Base-by-base conservation (phyloP, 169 alveolate species). In the Eimeria tenella region DNA sequence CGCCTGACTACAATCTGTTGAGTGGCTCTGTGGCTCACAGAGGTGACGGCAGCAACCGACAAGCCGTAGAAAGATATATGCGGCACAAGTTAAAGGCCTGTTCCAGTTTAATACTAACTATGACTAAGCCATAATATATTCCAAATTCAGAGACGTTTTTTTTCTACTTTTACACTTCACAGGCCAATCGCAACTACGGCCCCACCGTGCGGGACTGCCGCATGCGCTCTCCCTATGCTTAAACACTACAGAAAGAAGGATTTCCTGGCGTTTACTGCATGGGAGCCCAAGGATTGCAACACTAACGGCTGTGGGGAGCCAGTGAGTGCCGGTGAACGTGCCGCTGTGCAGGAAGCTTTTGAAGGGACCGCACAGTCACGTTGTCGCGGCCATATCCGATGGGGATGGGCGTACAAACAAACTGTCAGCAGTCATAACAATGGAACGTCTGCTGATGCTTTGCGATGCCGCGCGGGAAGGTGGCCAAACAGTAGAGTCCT, bases 371-470 rank as follows among this genome's bases (percentile, higher is more conserved):
- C 60, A 7, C 4, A 31, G 5, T 19, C 23, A 13, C 5, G 52
- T 25, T 7, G 42, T 74, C 84, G 13, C 7, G 25, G n/a, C 42
- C 42, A 31, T 31, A 31, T 31, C 42, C 42, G 42, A 31, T 31
- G 42, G 42, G 42, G 42, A 31, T 31, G 42, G 42, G 42, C 42
- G 42, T 31, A 31, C 42, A 31, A 31, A 31, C 42, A 1, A 31
- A 31, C 42, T 31, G 42, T 31, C 42, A 31, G 42, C 42, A 31
- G 42, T 31, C 50, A 50, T 68, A 13, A 74, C 58, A 19, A 79
- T 79, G 88, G 19, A 79, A 68, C 88, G 21, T 50, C 70, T 53
- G 31, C n/a, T 17, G 71, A 79, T 79, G 88, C 88, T 83, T 21
- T 62, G 74, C 90, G 90, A 83, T 52, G 90, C 90, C 21, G 60